Base-by-base conservation (phyloP, 108 stramenopile species). In the Skeletonema costatum region DNA sequence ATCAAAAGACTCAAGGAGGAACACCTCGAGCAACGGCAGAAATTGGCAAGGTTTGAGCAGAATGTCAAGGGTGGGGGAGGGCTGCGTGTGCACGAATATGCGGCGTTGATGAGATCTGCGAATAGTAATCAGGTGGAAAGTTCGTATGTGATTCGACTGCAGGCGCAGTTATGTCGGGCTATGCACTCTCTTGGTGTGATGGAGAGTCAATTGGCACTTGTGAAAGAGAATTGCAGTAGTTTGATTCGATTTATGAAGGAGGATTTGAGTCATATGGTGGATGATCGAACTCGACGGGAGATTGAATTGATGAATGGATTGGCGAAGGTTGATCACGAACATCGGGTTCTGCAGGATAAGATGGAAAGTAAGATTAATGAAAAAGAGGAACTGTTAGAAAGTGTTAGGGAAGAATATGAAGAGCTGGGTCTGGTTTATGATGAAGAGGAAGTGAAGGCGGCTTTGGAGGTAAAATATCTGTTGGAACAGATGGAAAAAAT, bases 101-200 rank as follows among this genome's bases (percentile, higher is more conserved):
- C 80, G 3, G 62, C 80, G 14, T 29, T 82, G 2, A 77, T 82
- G 81, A 16, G 71, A 17, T 38, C 65, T 0, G 81, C 81, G 42
- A 78, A 77, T 63, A 38, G 60, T 42, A 67, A 53, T 9, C 36
- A 41, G 4, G 74, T 75, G 32, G 89, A 93, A 62, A 81, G 83
- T 12, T 80, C 82, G 38, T 89, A 90, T 63, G 90, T 94, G 9
- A 71, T 90, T 29, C 80, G 89, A 51, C 88, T 94, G 70, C 93
- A 94, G 82, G 88, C 93, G 10, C 91, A 94, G 75, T 64, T 94
- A 46, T 92, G 91, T 75, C 83, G 90, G 65, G 89, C 88, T 9
- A 94, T 94, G 93, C 93, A 94, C 73, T 77, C 80, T 36, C 86
- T 92, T 79, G 91, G 91, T 3, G 89, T 92, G 21, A 66, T 92